Conservation (phyloP, 352 stramenopile genomes). For the Phytophthora sp. region DNA sequence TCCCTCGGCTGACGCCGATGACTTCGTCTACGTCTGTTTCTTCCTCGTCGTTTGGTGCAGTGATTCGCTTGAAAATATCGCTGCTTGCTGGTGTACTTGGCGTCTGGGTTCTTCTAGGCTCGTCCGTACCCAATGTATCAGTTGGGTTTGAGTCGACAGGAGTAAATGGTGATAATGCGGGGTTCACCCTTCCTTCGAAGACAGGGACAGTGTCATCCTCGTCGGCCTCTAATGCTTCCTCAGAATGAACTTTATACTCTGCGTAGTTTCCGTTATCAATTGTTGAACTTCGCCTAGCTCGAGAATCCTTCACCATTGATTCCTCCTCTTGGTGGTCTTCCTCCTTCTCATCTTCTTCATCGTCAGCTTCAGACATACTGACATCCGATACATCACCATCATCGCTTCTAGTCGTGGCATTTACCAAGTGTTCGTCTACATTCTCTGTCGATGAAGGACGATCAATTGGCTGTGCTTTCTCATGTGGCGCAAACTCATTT, state of each 20-base stretch:
- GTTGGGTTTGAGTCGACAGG: background rate
- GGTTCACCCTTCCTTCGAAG: background rate
- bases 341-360: slow-evolving; percentile 28
- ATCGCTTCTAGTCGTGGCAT: slow-evolving; percentile 17
- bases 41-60: slow-evolving; percentile 28
- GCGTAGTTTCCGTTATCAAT: slow-evolving; percentile 60
- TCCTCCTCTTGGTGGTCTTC: slow-evolving; percentile 26
- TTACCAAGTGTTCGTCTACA: background rate
- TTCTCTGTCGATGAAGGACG: background rate
- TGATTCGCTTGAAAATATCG: slow-evolving; percentile 31
- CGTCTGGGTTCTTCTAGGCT: background rate
- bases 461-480: background rate
- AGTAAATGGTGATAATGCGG: background rate
- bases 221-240: slow-evolving; percentile 28
- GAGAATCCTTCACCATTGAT: slow-evolving; percentile 10
- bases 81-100: slow-evolving; percentile 16
- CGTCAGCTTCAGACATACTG: slow-evolving; percentile 23
- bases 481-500: background rate
- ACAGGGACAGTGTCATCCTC: no score
- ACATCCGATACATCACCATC: slow-evolving; percentile 24
- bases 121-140: slow-evolving; percentile 1
- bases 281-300: slow-evolving; percentile 36
- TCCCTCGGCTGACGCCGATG: slow-evolving; percentile 14
- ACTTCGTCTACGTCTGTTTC: slow-evolving; percentile 32
- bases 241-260: slow-evolving; percentile 43